Base-by-base conservation (phyloP, 1,139 yeast genomes). In the Pichia sp. region DNA sequence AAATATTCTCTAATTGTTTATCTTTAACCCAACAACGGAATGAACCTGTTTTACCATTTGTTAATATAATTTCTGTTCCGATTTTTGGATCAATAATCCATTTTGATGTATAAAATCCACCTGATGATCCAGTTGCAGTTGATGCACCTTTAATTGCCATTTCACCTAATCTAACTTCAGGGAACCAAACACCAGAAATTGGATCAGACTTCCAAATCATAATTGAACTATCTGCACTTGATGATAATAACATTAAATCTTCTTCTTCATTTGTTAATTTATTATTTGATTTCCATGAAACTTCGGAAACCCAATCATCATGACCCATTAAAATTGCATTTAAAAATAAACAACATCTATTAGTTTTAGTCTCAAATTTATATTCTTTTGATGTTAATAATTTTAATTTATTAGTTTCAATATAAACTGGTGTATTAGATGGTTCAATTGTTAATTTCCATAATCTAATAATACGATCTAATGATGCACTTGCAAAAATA, bases 281-380 rank as follows among this genome's bases (percentile, higher is more conserved):
- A 4, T 10, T 24, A 6, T 66, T 59, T 2, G 67, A 59, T 57
- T 84, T 86, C 97, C 98, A 94, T 45, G 74, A 71, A 38, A 92
- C 69, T 8, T 89, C 81, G 11, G 92, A 80, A 28, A 94, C 82
- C 98, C 98, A 94, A 63, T 94, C 99, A 61, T 94, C 99, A 62
- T 94, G 98, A 9, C 98, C 98, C 84, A 92, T 83, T 30, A 94
- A 79, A 51, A 94, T 74, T 0, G 98, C 97, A 60, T 94, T 98
- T 48, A 87, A 73, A 10, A 37, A 39, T 0, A 87, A 78, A 43
- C 73, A 76, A 44, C 67, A 63, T 22, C 46, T 43, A 28, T 41
- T 42, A n/a, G 42, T 40, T 1, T 64, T 68, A 12, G 76, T 58
- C 10, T 57, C 49, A 55, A 82, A 82, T 50, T 71, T 73, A 60